Base-by-base conservation (phyloP, 768 basidiomycete species). In the Termitomyces sp. region DNA sequence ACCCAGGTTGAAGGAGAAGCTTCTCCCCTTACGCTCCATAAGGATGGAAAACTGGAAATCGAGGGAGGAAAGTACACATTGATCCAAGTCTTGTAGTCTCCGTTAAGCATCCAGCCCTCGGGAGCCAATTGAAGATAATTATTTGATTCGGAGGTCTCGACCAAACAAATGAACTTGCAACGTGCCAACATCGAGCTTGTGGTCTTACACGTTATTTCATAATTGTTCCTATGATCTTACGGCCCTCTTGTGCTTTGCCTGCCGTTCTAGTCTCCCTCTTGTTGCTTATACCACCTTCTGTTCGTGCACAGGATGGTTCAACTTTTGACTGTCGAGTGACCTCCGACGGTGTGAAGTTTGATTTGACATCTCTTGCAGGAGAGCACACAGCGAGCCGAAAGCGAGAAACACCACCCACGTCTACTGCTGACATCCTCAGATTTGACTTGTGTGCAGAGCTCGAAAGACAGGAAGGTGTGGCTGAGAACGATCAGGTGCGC, bases 401-500 rank as follows among this genome's bases (percentile, higher is more conserved):
- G 50, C 78, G 83, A 45, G 69, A 78, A 9, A 77, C 80, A 31
- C 89, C 89, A 4, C 92, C 92, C 29, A 86, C 79, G n/a, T 73
- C 65, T 11, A 83, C 78, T 64, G 56, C 78, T 8, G 86, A 92
- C 60, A 75, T 77, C 16, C 68, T 92, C 11, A 74, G 77, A 59
- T 87, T 92, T 64, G 75, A 92, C 67, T 64, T 93, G 38, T 94
- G 92, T 65, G 76, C 69, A 16, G 84, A 87, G 54, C 67, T 93
- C 55, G 66, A 75, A 46, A 61, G 52, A 25, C 66, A 77, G 59
- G 78, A 81, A 31, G 77, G 65, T 34, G 72, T 86, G 19, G 62
- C 77, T 29, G 73, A 80, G 3, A 65, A 69, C 29, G 92, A 94
- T 73, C 90, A 92, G 82, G 91, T 91, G 66, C 62, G 81, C 45